Base-by-base conservation (phyloP, 78 protist species). In the Bodo saltans region DNA sequence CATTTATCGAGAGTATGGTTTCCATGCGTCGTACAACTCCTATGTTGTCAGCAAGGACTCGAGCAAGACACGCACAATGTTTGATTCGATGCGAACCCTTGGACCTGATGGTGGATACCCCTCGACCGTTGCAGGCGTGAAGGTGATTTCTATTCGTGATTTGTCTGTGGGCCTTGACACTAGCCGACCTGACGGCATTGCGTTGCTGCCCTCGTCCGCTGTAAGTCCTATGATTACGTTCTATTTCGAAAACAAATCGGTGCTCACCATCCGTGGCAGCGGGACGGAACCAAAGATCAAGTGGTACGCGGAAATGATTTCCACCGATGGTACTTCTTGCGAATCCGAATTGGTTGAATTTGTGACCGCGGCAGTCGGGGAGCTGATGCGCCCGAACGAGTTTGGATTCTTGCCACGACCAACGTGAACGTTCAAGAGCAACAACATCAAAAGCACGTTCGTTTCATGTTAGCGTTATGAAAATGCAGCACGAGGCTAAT, bases 281-380 rank as follows among this genome's bases (percentile, higher is more conserved):
- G 99, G 99, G 3, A 98, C 99, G 3, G 99, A 98, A 84, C 99
- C 99, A 73, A 98, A 98, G 90, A 71, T 98, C 79, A 98, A 98
- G 88, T 97, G 60, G 60, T 47, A 47, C 60, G 8, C 60, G n/a
- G 60, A 47, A 17, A 47, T 47, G n/a, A 17, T 47, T 17, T 23
- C 60, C 60, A 17, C 8, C 60, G 60, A 47, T 17, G 17, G n/a
- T 17, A 17, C 60, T 17, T 23, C 17, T 8, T 23, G n/a, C n/a
- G n/a, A 47, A 17, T 8, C 60, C 60, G 17, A 47, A 17, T 47
- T 47, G n/a, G 60, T 23, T 17, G 60, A 8, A 8, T 47, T 47
- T 17, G 60, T 47, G n/a, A 17, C 60, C 60, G 60, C 60, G 60
- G 60, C 60, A 8, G 60, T 47, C n/a, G 60, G 17, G n/a, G 60